Percentiles rank a stretch among this genome's conserved stretches.
Evolutionary conservation across 1,284 basidiomycete species (phyloP).

Genomic region (Ceratobasidium sp.): DNA sequence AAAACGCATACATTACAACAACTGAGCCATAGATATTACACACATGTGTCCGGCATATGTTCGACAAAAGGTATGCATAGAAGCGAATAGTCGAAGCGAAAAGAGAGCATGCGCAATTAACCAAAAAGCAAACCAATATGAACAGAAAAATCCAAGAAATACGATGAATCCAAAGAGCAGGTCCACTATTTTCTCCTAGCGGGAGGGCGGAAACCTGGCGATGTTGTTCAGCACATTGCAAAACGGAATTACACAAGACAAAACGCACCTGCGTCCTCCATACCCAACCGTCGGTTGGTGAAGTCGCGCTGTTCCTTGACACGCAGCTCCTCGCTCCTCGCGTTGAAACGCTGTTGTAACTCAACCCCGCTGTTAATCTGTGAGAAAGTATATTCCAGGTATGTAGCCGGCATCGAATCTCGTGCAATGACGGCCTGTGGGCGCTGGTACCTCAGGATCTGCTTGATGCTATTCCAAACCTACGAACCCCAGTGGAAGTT

Average conservation of each 20-base stretch:
- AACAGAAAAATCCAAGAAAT: background rate
- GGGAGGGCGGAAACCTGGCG: constrained; percentile 19
- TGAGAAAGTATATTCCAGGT: constrained; percentile 7
- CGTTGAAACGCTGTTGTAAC: constrained; percentile 21
- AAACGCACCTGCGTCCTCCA: constrained; percentile 27
- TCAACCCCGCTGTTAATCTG: constrained; percentile 6
- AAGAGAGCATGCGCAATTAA: background rate
- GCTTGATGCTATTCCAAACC: constrained; percentile 39
- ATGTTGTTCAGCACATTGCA: background rate
- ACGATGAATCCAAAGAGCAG: background rate
- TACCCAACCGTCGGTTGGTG: constrained; percentile 28
- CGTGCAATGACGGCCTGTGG: background rate
- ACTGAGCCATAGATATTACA: too few relatives aligned
- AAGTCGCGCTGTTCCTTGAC: constrained; percentile 28
- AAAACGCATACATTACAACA: too few relatives aligned
- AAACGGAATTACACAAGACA: background rate
- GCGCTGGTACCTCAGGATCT: constrained; percentile 20
- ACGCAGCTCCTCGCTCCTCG: constrained; percentile 14
- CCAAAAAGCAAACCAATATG: too few relatives aligned
- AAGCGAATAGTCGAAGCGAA: background rate
- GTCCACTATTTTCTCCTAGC: background rate
- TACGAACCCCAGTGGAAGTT: background rate
- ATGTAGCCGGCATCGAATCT: background rate
- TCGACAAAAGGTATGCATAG: background rate
- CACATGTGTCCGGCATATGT: too few relatives aligned